phyloP scores from a whole-genome alignment of 2,329 filamentous ascomycete genomes.

The Scolecobasidium constrictum region DNA sequence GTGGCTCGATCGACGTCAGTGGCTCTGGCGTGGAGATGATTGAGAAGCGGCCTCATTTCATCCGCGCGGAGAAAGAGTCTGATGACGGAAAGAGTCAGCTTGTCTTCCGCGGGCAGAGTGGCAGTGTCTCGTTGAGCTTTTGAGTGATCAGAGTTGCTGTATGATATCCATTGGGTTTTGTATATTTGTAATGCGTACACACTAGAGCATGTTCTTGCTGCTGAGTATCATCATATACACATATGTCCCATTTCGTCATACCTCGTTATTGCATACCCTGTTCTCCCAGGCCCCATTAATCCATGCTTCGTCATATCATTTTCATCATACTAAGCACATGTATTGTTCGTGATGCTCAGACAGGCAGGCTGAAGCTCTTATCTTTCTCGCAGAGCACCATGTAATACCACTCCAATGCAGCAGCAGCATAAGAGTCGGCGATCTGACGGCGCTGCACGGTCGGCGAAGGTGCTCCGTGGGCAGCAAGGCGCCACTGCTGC shows the following conservation, averaged over 20 bases:
- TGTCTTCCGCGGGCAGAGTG: background rate
- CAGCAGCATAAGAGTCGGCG: background rate
- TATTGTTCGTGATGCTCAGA: too few species aligned
- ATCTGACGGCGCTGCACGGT: background rate
- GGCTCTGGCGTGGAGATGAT: background rate
- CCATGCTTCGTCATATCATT: too few species aligned
- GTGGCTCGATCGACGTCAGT: background rate
- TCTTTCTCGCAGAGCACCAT: background rate
- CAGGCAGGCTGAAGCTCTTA: background rate
- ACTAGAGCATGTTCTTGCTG: too few species aligned
- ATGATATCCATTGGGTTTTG: too few species aligned
- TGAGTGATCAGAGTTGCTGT: too few species aligned
- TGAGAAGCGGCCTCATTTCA: background rate
- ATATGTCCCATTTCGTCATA: too few species aligned
- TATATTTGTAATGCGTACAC: too few species aligned
- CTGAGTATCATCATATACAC: too few species aligned
- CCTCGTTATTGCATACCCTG: too few species aligned
- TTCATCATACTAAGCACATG: too few species aligned
- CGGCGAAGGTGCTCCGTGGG: background rate
- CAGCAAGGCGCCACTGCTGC: background rate
- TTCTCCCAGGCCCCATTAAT: too few species aligned
- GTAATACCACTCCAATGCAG: conserved; percentile 2
- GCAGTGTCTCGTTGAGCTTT: too few species aligned
- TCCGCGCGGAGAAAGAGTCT: background rate
- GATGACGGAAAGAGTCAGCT: background rate